These are phyloP conservation scores for Teratosphaeria gauchensis DNA, from an alignment of 2,329 filamentous ascomycete species.

Conservation along the genomic window DNA sequence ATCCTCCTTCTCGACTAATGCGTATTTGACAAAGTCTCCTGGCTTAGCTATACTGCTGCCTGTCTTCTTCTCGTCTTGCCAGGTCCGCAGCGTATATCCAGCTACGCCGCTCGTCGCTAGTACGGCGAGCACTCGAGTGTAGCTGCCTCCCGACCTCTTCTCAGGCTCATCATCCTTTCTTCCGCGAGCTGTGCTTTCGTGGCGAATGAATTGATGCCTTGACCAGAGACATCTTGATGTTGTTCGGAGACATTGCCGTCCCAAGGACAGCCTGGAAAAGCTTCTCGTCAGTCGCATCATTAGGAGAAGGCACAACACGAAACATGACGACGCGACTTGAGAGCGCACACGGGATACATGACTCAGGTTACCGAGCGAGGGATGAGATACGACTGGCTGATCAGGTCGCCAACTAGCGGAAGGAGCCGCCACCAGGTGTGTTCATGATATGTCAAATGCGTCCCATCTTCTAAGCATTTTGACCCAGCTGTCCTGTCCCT, in stretches of 20 bases:
- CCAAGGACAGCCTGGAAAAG: neutral
- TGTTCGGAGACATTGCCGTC: neutral
- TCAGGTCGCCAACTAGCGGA: no score
- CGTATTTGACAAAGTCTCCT: conserved; percentile 39
- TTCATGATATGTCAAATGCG: no score
- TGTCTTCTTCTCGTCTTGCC: neutral
- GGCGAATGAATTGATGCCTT: neutral
- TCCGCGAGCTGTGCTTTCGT: neutral
- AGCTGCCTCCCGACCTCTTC: neutral
- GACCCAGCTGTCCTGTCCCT: no score
- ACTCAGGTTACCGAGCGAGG: no score
- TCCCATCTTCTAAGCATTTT: no score
- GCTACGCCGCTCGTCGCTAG: neutral
- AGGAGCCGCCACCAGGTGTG: no score
- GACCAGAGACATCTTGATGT: neutral
- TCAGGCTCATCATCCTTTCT: neutral
- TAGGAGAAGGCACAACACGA: neutral
- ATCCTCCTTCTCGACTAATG: conserved; percentile 49
- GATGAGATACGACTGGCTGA: no score
- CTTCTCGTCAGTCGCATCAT: neutral
- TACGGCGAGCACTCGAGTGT: neutral
- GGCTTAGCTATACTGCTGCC: neutral
- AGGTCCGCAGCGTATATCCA: neutral
- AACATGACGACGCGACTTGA: neutral
- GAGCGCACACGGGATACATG: neutral